Percentiles rank a stretch among this genome's conserved stretches.
Conservation (phyloP, 768 basidiomycete genomes). For the Cyclocybe aegerita region DNA sequence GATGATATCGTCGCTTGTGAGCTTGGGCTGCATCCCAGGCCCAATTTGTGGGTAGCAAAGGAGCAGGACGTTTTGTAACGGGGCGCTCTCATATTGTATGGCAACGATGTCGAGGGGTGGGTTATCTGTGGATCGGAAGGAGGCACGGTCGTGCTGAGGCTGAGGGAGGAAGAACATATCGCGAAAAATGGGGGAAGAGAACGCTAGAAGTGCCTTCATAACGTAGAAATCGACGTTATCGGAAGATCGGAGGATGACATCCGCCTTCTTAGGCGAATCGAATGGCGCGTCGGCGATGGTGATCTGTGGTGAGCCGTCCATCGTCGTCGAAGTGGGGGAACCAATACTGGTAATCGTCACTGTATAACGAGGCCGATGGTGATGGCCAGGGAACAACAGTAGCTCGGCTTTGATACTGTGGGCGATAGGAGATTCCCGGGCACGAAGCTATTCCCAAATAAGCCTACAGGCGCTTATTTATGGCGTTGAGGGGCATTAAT, state of each 20-base stretch:
- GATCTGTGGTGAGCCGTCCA: no score
- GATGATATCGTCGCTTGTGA: neutral
- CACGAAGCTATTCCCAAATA: no score
- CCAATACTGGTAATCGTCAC: no score
- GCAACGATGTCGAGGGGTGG: constrained; percentile 6
- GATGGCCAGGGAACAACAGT: no score
- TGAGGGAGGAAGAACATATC: constrained; percentile 26
- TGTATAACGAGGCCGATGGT: no score
- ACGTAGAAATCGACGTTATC: constrained; percentile 31
- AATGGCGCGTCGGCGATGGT: constrained; percentile 9
- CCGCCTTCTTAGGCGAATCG: constrained; percentile 15
- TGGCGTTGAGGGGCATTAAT: no score
- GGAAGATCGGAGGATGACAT: constrained; percentile 24
- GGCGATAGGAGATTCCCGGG: no score
- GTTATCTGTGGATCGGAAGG: neutral
- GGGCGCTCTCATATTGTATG: constrained; percentile 7
- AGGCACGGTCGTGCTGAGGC: neutral
- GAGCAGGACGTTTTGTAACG: constrained; percentile 10
- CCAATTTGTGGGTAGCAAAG: constrained; percentile 7
- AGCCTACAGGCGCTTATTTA: no score
- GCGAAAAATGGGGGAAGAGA: constrained; percentile 29
- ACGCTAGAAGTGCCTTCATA: constrained; percentile 22
- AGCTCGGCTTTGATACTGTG: no score
- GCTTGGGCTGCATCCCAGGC: neutral
- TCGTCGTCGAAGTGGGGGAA: no score